Evolutionary conservation across 2,329 filamentous ascomycete species (phyloP), one percentile per base, ranked within the genome.

Genomic region (Fusarium avenaceum): DNA sequence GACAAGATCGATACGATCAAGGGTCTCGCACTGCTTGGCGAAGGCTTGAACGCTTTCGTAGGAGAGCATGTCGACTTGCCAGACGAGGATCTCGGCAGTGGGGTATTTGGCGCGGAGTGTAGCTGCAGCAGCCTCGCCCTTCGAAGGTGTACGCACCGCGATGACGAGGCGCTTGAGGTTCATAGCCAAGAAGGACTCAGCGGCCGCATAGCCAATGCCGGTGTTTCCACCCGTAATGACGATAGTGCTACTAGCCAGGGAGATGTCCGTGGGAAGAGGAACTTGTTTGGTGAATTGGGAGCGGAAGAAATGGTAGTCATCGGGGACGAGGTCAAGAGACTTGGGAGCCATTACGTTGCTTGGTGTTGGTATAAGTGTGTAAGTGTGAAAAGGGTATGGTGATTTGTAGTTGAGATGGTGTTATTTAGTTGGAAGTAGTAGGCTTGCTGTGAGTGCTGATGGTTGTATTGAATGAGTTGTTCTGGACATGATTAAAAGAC

Each of bases 181-280:
- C 10, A 81, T 65, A 0, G 71, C 65, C 3, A 83, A 75, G 26
- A 86, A 76, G 40, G 82, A 80, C 1, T 74, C 71, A 15, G 79
- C 76, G 1, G 80, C 73, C 59, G 83, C 81, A n/a, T 83, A 76
- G 1, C 85, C 85, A 0, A 87, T 74, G 0, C 85, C 85, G 1
- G 71, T 74, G 60, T 85, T 87, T 20, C 79, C 74, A 2, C 85
- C 85, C 0, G 84, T 86, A 15, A 87, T 76, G 40, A 87, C 82
- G 46, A 81, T 81, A 1, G 79, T 79, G 57, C 81, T 74, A 2
- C 77, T 76, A 2, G 74, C 69, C 15, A 83, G 67, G 35, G 75
- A 61, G 10, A 68, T 65, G 6, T 59, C 57, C 1, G 63, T 60
- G 3, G 72, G 70, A 2, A 72, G 66, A n/a, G 65, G 66, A 4